Evolutionary conservation across 2,329 filamentous ascomycete species (phyloP).

Genomic region (Metarhizium sp.): DNA sequence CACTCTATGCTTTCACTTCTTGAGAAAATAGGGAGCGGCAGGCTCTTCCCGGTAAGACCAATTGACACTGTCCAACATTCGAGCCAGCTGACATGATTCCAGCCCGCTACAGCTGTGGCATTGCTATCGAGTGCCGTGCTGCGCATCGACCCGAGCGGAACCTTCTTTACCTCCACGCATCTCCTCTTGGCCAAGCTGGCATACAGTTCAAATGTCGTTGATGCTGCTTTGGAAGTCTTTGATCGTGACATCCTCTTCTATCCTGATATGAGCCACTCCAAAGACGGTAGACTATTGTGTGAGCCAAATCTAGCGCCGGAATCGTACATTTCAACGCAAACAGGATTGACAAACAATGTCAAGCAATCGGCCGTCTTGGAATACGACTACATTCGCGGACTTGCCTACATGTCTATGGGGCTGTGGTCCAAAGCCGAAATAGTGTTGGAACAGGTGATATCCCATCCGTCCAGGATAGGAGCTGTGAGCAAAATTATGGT

Average conservation of each 20-base stretch:
- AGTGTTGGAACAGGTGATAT: conserved; percentile 56
- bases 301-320: conserved; percentile 35
- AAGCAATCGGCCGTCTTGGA: conserved; percentile 47
- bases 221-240: conserved; percentile 49
- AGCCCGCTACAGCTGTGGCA: conserved; percentile 39
- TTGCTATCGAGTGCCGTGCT: conserved; percentile 45
- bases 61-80: not conserved
- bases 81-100: conserved; percentile 5
- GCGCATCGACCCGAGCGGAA: conserved; percentile 56
- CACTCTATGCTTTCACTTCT: conserved; percentile 33
- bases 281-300: conserved; percentile 31
- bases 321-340: conserved; percentile 50
- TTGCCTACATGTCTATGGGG: conserved; percentile 51
- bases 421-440: conserved; percentile 54
- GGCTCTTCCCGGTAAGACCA: conserved; percentile 31
- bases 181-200: conserved; percentile 49
- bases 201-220: conserved; percentile 42
- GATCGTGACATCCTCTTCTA: conserved; percentile 59
- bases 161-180: conserved; percentile 58
- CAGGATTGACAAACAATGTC: conserved; percentile 47
- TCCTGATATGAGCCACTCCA: conserved; percentile 34
- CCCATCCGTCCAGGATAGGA: conserved; percentile 54
- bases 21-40: conserved; percentile 26
- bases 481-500: conserved; percentile 69
- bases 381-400: conserved; percentile 57